Conservation (phyloP, 257 asterid genomes). For the Ligustrum vulgare region DNA sequence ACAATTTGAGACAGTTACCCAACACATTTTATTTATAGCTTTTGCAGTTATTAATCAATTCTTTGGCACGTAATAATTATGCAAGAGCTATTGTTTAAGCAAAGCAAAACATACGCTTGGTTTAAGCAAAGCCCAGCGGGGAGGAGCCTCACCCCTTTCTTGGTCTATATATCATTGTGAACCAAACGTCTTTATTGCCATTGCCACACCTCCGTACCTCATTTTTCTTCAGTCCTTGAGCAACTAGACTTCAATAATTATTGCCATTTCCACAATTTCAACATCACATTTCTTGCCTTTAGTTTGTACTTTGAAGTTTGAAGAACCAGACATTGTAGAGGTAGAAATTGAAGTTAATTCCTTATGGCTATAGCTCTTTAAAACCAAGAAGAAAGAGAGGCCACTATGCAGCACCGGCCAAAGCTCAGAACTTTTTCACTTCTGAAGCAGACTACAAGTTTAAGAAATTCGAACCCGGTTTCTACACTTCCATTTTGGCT, state of each 20-base stretch:
- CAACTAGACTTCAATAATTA: constrained; percentile 33
- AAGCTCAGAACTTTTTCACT: constrained; percentile 25
- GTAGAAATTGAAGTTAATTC: constrained; percentile 17
- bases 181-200: constrained; percentile 5
- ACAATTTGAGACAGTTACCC: no score
- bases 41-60: constrained; percentile 6
- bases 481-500: constrained; percentile 42
- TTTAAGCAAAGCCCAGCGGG: constrained; percentile 37
- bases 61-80: constrained; percentile 33
- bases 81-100: constrained; percentile 52
- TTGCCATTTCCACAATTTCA: constrained; percentile 37
- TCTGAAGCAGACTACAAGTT: constrained; percentile 19
- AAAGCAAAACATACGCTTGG: constrained; percentile 38
- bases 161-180: constrained; percentile 21
- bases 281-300: constrained; percentile 16
- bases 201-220: constrained; percentile 5
- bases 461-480: constrained; percentile 34
- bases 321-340: constrained; percentile 41
- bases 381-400: constrained; percentile 33
- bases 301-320: constrained; percentile 17
- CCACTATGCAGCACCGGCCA: constrained; percentile 21
- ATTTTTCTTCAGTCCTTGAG: constrained; percentile 34
- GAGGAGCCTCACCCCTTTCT: constrained; percentile 25
- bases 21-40: no score
- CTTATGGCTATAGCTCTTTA: constrained; percentile 49